Base-by-base conservation (phyloP, 1,284 basidiomycete genomes). In the Fomitopsis palustris region DNA sequence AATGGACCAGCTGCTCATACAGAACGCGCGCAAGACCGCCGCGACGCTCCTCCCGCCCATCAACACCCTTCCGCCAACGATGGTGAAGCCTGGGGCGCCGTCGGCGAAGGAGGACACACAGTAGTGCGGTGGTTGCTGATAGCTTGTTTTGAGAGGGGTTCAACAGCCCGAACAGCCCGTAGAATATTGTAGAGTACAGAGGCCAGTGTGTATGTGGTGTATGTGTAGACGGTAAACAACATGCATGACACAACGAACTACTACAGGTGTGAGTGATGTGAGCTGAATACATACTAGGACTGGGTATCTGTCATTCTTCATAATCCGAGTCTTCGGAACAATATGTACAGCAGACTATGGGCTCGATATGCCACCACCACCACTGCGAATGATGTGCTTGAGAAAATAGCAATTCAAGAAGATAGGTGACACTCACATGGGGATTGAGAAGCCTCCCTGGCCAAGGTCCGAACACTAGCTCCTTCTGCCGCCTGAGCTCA, bases 1-100 rank as follows among this genome's bases (percentile, higher is more conserved):
- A 67, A 95, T 99, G 90, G 97, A 99, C 73, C 84, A 89, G 68
- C 77, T 96, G 60, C 81, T 97, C 49, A 86, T 92, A 61, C 95
- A 98, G 77, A 91, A 93, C 66, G 82, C 93, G 19, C 85, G 95
- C 59, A 81, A 81, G 68, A 78, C 86, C 1, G 84, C 95, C 4
- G 80, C 84, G 1, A 66, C 79, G 35, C 75, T 88, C 37, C 79
- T 92, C 14, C 92, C 95, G 14, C 80, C 89, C 12, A 82, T 96
- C 67, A 90, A 86, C 27, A 93, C 91, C 17, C 81, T 96, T 25
- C 95, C 95, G 6, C 90, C 90, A 1, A 93, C 93, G 9, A 97
- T 93, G 90, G 78, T 88, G 27, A 79, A 89, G 70, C 86, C 85
- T 51, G 9, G 7, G 5, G 49, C 49, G 1, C 29, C 59, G 52